Evolutionary conservation across 768 basidiomycete species (phyloP).

Genomic region (Clitopilus passeckerianus): DNA sequence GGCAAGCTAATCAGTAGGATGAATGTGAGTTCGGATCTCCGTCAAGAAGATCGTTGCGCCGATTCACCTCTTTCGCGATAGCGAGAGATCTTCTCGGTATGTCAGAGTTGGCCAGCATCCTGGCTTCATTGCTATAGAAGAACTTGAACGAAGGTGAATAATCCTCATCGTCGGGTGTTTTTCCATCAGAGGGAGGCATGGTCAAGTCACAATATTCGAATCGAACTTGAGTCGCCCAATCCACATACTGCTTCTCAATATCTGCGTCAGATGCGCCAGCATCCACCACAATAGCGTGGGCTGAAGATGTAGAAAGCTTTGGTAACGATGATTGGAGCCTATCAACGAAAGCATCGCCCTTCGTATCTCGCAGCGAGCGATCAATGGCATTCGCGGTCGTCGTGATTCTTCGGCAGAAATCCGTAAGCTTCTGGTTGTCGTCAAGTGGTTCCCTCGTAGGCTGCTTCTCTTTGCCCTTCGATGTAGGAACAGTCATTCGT

Average conservation of each 20-base stretch:
- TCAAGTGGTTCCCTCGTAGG: constrained; percentile 42
- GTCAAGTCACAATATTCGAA: constrained; percentile 93
- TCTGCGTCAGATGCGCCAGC: constrained; percentile 63
- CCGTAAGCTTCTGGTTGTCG: constrained; percentile 73
- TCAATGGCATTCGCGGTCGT: constrained; percentile 83
- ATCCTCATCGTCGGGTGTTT: constrained; percentile 35
- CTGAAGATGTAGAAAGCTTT: constrained; percentile 54
- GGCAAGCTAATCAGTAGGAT: constrained; percentile 57
- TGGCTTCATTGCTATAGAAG: constrained; percentile 76
- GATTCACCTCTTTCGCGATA: constrained; percentile 84
- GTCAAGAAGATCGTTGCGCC: no score
- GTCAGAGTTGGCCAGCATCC: constrained; percentile 79
- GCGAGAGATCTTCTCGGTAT: constrained; percentile 90
- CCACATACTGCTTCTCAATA: constrained; percentile 63
- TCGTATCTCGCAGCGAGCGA: constrained; percentile 80
- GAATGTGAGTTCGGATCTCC: constrained; percentile 1
- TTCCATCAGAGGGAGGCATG: constrained; percentile 28
- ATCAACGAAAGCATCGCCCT: constrained; percentile 82
- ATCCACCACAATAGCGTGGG: constrained; percentile 35
- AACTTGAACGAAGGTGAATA: constrained; percentile 73
- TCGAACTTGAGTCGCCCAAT: constrained; percentile 78
- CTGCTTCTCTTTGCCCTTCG: constrained; percentile 65
- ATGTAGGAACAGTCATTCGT: constrained; percentile 63
- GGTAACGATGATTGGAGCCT: constrained; percentile 75
- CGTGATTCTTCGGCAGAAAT: constrained; percentile 84